phyloP scores from a whole-genome alignment of 2,329 filamentous ascomycete genomes.

The Chaetomium strumarium region DNA sequence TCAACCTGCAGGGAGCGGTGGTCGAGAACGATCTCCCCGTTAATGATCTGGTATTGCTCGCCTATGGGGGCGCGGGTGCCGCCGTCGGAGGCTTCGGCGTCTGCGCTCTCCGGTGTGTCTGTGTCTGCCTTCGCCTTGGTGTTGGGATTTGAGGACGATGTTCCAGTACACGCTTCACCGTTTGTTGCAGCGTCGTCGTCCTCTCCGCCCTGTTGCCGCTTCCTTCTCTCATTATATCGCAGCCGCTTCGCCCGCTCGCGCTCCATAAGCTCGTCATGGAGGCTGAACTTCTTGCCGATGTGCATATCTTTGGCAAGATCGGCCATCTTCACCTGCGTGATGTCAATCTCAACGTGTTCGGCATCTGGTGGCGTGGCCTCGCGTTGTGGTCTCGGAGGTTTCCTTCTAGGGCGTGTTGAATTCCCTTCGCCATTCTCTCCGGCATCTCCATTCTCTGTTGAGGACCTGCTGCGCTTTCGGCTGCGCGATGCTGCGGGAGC shows the following conservation, averaged over 20 bases:
- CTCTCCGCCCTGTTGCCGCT: slow-evolving; percentile 28
- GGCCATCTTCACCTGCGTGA: slow-evolving; percentile 62
- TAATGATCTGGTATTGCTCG: slow-evolving; percentile 56
- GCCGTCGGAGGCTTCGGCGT: slow-evolving; percentile 4
- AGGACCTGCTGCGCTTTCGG: slow-evolving; percentile 16
- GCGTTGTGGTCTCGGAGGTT: slow-evolving; percentile 33
- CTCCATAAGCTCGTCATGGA: slow-evolving; percentile 65
- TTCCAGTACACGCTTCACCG: slow-evolving; percentile 11
- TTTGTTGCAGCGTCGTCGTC: slow-evolving; percentile 17
- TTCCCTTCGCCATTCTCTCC: slow-evolving; percentile 18
- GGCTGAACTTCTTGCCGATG: slow-evolving; percentile 69
- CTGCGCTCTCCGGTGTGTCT: slow-evolving; percentile 16
- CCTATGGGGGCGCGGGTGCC: slow-evolving; percentile 17
- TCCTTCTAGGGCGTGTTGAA: slow-evolving; percentile 22
- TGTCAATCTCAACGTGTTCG: slow-evolving; percentile 57
- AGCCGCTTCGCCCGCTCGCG: slow-evolving; percentile 49
- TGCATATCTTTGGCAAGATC: slow-evolving; percentile 64
- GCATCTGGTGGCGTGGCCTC: slow-evolving; percentile 58
- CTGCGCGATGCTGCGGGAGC: slow-evolving; percentile 12
- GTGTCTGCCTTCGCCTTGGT: not conserved
- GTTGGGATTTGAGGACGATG: slow-evolving; percentile 2
- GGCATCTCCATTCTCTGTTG: slow-evolving; percentile 9
- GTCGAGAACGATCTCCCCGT: slow-evolving; percentile 68
- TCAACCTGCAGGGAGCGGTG: slow-evolving; percentile 63
- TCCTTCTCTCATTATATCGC: slow-evolving; percentile 35